Evolutionary conservation across 768 basidiomycete genomes (phyloP).

Genomic region (Lentinula sp.): DNA sequence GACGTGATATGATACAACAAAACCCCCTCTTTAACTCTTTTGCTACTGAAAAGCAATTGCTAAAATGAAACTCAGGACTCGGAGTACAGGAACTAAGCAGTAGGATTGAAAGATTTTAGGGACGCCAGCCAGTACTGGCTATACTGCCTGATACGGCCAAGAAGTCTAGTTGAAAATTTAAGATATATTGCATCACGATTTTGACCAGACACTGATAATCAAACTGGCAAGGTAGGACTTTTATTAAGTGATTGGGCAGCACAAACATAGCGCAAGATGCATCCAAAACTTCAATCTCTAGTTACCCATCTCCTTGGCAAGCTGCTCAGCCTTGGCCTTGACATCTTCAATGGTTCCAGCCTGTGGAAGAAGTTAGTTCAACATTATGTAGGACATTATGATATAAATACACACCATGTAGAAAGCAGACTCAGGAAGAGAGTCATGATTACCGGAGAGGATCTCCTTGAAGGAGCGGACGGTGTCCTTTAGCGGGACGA

Average conservation of each 20-base stretch:
- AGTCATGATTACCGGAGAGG: slow-evolving; percentile 82
- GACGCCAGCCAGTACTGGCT: too few relatives aligned
- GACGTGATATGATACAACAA: too few relatives aligned
- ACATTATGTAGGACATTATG: not conserved
- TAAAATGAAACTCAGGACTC: too few relatives aligned
- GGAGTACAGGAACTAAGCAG: too few relatives aligned
- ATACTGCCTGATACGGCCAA: too few relatives aligned
- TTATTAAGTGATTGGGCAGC: not conserved
- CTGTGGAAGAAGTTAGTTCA: slow-evolving; percentile 20
- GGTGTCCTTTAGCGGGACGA: slow-evolving; percentile 95
- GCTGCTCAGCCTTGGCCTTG: slow-evolving; percentile 94
- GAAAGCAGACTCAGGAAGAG: slow-evolving; percentile 93
- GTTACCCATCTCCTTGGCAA: slow-evolving; percentile 87
- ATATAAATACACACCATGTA: slow-evolving; percentile 65
- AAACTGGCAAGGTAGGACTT: not conserved
- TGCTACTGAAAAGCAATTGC: too few relatives aligned
- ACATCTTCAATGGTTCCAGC: slow-evolving; percentile 95
- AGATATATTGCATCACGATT: too few relatives aligned
- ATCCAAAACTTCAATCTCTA: slow-evolving; percentile 18
- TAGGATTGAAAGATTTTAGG: too few relatives aligned
- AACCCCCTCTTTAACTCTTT: too few relatives aligned
- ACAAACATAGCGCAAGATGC: not conserved
- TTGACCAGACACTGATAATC: too few relatives aligned
- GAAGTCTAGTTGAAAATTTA: too few relatives aligned
- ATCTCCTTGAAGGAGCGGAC: slow-evolving; percentile 98